Evolutionary conservation across 768 basidiomycete genomes (phyloP).

Genomic region (Phanerochaete sordida): DNA sequence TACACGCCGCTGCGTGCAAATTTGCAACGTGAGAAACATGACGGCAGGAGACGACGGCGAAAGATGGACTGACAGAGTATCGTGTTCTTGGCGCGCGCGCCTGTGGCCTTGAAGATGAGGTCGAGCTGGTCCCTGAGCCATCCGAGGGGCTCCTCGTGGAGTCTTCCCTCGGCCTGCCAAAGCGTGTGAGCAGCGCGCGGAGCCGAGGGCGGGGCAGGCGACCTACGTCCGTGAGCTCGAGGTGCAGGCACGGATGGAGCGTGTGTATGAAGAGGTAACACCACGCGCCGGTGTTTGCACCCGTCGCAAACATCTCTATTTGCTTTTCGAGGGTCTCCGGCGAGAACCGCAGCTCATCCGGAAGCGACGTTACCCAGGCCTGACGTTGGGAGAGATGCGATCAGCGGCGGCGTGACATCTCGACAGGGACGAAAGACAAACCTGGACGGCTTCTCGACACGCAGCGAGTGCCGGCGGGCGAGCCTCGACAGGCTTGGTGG

Average conservation of each 20-base stretch:
- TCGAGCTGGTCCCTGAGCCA: slow-evolving; percentile 39
- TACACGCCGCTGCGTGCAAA: slow-evolving; percentile 56
- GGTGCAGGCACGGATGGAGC: slow-evolving; percentile 62
- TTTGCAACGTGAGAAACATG: slow-evolving; percentile 42
- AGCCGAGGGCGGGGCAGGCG: not conserved
- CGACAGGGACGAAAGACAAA: not conserved
- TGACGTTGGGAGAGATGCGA: not conserved
- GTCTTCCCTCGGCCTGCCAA: slow-evolving; percentile 12
- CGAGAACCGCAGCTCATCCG: slow-evolving; percentile 67
- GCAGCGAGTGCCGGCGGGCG: slow-evolving; percentile 14
- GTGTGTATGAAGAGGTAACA: slow-evolving; percentile 76
- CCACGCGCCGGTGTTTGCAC: slow-evolving; percentile 77
- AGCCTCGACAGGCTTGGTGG: slow-evolving; percentile 15
- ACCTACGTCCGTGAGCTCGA: slow-evolving; percentile 63
- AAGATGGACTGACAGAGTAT: slow-evolving; percentile 38
- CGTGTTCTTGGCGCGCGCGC: slow-evolving; percentile 38
- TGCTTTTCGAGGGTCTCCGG: slow-evolving; percentile 68
- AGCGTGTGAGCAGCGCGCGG: not conserved
- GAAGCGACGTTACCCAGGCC: slow-evolving; percentile 60
- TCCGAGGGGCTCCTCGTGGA: slow-evolving; percentile 17
- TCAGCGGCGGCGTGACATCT: slow-evolving; percentile 5
- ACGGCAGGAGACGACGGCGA: not conserved
- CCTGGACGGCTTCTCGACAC: slow-evolving; percentile 11
- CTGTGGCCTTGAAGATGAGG: slow-evolving; percentile 36
- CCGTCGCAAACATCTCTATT: slow-evolving; percentile 75